These are phyloP conservation scores for Boletales sp. DNA, from an alignment of 768 basidiomycete species.

Conservation along the genomic window DNA sequence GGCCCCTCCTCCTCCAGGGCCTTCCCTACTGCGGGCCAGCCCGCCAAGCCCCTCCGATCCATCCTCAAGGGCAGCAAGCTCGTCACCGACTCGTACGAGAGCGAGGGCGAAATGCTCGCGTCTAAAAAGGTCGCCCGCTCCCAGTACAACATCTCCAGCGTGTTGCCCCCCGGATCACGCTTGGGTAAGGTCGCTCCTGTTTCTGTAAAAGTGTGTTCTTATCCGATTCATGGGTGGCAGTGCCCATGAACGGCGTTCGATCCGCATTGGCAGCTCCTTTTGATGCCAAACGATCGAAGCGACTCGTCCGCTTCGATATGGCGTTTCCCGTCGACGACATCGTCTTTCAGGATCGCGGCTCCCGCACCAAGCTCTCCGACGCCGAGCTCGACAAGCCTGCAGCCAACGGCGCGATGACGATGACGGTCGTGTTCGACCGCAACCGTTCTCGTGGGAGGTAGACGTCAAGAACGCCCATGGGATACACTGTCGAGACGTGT, in stretches of 20 bases:
- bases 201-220: no score
- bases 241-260: constrained; percentile 40
- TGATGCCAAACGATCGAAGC: constrained; percentile 26
- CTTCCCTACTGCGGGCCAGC: constrained; percentile 20
- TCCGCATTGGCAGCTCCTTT: constrained; percentile 45
- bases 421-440: constrained; percentile 40
- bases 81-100: constrained; percentile 26
- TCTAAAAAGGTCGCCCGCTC: constrained; percentile 20
- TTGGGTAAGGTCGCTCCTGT: no score
- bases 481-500: constrained; percentile 52
- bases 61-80: constrained; percentile 28
- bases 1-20: constrained; percentile 14
- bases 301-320: constrained; percentile 43
- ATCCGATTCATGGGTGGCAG: constrained; percentile 29
- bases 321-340: constrained; percentile 38
- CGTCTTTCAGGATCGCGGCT: constrained; percentile 15
- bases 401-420: constrained; percentile 37
- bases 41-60: constrained; percentile 25
- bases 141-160: constrained; percentile 21
- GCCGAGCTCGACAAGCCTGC: constrained; percentile 40
- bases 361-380: constrained; percentile 25
- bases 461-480: constrained; percentile 36
- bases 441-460: constrained; percentile 35
- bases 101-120: constrained; percentile 25
- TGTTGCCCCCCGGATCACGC: constrained; percentile 22